Conservation (phyloP, 2,329 filamentous ascomycete species). For the Ophiocordyceps camponoti-floridani region DNA sequence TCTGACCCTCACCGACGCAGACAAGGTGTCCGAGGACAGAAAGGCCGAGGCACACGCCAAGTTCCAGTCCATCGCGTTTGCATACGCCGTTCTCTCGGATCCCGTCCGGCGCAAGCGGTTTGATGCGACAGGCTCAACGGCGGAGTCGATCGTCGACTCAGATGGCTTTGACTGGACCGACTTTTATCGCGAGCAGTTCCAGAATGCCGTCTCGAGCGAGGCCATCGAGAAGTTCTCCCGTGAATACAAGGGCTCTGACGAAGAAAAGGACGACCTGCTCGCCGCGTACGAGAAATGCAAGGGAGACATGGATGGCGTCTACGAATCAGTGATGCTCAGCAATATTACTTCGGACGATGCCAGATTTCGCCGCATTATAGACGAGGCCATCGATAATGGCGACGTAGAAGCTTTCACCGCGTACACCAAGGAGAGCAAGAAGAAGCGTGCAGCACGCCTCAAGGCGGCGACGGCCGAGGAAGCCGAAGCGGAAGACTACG, state of each 20-base stretch:
- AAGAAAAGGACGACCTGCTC: conserved; percentile 67
- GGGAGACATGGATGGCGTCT: conserved; percentile 62
- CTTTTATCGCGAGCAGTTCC: conserved; percentile 76
- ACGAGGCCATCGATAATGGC: conserved; percentile 55
- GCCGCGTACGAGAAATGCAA: conserved; percentile 53
- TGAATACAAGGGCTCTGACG: conserved; percentile 70
- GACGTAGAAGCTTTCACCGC: conserved; percentile 48
- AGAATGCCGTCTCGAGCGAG: conserved; percentile 54
- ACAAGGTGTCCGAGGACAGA: conserved; percentile 55
- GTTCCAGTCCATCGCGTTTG: conserved; percentile 86
- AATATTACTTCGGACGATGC: conserved; percentile 71
- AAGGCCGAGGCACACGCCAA: conserved; percentile 58
- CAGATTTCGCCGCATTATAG: conserved; percentile 64
- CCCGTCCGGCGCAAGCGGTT: conserved; percentile 65
- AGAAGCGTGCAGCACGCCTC: conserved; percentile 37
- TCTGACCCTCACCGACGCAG: conserved; percentile 21
- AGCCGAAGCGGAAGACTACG: conserved; percentile 55
- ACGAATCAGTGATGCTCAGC: conserved; percentile 74
- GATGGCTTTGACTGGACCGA: conserved; percentile 80
- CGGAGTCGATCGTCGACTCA: conserved; percentile 59
- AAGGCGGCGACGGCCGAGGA: conserved; percentile 49
- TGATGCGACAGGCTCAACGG: conserved; percentile 76
- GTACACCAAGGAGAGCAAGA: conserved; percentile 60
- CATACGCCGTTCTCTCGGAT: conserved; percentile 84
- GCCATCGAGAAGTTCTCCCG: conserved; percentile 59